phyloP scores from a whole-genome alignment of 306 rosid species.

The Inga leiocalycina region DNA sequence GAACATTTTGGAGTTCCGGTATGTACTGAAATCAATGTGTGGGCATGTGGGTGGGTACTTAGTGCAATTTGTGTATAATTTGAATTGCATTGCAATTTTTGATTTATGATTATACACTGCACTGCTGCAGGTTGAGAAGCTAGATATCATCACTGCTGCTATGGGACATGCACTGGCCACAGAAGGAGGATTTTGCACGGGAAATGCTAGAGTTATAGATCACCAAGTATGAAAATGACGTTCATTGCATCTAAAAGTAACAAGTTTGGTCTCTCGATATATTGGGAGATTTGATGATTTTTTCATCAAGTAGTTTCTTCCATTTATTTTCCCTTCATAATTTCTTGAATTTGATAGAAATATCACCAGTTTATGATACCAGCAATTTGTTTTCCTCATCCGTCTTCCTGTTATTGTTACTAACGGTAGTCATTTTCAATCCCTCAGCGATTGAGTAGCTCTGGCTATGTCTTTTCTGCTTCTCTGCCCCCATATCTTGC shows the following conservation, averaged over 20 bases:
- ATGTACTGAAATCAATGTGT: slow-evolving; percentile 39
- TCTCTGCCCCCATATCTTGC: slow-evolving; percentile 97
- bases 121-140: slow-evolving; percentile 71
- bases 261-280: not conserved
- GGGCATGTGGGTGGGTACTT: not conserved
- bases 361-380: slow-evolving; percentile 1
- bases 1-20: slow-evolving; percentile 79
- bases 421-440: slow-evolving; percentile 20
- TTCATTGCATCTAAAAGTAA: slow-evolving; percentile 2
- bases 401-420: not conserved
- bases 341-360: not conserved
- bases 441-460: slow-evolving; percentile 89
- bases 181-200: slow-evolving; percentile 99
- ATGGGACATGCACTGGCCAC: slow-evolving; percentile 99
- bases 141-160: slow-evolving; percentile 94
- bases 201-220: slow-evolving; percentile 88
- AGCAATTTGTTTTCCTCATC: slow-evolving; percentile 18
- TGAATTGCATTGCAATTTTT: slow-evolving; percentile 32
- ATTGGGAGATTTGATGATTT: slow-evolving; percentile 7
- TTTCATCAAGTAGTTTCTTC: slow-evolving; percentile 20
- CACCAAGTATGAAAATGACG: slow-evolving; percentile 75
- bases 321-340: not conserved
- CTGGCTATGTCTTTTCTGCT: slow-evolving; percentile 96
- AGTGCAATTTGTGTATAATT: slow-evolving; percentile 26
- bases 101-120: slow-evolving; percentile 28